Conservation (phyloP, 345 rosid species). For the Dimocarpus longan region DNA sequence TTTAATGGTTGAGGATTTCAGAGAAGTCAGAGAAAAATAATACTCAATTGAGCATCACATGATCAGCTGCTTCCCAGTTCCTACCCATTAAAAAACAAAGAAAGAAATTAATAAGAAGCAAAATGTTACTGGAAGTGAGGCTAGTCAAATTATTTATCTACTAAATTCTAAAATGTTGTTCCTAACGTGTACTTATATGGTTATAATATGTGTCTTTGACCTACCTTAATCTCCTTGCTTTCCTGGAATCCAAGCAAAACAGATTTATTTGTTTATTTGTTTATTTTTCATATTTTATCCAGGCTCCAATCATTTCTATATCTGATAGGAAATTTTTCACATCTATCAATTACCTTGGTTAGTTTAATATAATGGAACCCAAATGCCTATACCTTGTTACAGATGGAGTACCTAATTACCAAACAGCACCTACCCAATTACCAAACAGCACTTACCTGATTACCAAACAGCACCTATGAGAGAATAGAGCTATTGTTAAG, state of each 20-base stretch:
- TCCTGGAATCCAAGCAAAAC: background rate
- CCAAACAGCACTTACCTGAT: background rate
- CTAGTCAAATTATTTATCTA: conserved; percentile 20
- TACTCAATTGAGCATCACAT: conserved; percentile 44
- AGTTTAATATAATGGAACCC: background rate
- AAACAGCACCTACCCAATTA: background rate
- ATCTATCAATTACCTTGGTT: conserved; percentile 17
- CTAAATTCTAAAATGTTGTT: conserved; percentile 12
- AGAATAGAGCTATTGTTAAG: background rate
- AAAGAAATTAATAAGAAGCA: conserved; percentile 10
- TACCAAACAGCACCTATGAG: background rate
- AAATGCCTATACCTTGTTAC: conserved; percentile 7
- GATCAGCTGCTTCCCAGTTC: conserved; percentile 42
- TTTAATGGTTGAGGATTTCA: conserved; percentile 25
- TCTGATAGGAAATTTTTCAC: conserved; percentile 5
- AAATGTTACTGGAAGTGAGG: conserved; percentile 14
- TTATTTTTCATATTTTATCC: background rate
- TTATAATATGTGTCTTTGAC: conserved; percentile 14
- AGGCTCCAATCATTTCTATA: conserved; percentile 9
- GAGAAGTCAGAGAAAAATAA: conserved; percentile 30
- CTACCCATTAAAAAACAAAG: conserved; percentile 31
- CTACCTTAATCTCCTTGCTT: conserved; percentile 1
- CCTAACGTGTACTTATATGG: conserved; percentile 14
- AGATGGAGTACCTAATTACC: conserved; percentile 5
- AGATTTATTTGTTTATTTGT: no score